A percentile compares a stretch with the other conserved stretches of the same genome.
Conservation (phyloP, 345 rosid genomes). For the Brassica carinata region DNA sequence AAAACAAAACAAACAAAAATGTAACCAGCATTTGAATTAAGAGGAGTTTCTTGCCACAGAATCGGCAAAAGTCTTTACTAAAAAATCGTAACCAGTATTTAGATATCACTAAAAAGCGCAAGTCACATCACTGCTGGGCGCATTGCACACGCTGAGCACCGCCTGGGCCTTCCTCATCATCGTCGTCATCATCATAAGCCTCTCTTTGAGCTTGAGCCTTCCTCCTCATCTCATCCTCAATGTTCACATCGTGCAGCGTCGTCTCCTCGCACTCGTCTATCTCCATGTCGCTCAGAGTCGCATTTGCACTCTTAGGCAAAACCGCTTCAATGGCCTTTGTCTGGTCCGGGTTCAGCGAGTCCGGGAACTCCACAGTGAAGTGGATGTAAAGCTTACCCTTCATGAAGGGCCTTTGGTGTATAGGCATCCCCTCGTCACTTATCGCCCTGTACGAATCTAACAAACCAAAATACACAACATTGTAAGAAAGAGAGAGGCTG, state of each 20-base stretch:
- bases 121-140: constrained; percentile 61
- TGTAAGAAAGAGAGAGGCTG: background rate
- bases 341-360: constrained; percentile 65
- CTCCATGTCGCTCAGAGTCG: constrained; percentile 73
- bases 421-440: constrained; percentile 86
- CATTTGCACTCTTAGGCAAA: constrained; percentile 50
- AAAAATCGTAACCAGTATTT: background rate
- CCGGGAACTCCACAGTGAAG: constrained; percentile 85
- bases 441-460: constrained; percentile 82
- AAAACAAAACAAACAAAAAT: background rate
- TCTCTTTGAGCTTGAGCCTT: constrained; percentile 51
- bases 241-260: constrained; percentile 79
- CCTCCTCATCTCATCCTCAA: constrained; percentile 79
- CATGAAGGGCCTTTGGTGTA: constrained; percentile 79
- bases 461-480: background rate
- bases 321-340: constrained; percentile 66
- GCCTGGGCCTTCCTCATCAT: constrained; percentile 47
- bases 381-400: constrained; percentile 86
- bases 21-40: background rate
- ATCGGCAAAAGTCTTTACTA: background rate
- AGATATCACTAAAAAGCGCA: constrained; percentile 17
- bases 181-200: constrained; percentile 47
- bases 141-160: constrained; percentile 73
- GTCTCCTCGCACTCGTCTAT: constrained; percentile 91
- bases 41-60: background rate